Evolutionary conservation across 768 basidiomycete species (phyloP), one percentile per base, ranked within the genome.

Genomic region (Naganishia antarctica): DNA sequence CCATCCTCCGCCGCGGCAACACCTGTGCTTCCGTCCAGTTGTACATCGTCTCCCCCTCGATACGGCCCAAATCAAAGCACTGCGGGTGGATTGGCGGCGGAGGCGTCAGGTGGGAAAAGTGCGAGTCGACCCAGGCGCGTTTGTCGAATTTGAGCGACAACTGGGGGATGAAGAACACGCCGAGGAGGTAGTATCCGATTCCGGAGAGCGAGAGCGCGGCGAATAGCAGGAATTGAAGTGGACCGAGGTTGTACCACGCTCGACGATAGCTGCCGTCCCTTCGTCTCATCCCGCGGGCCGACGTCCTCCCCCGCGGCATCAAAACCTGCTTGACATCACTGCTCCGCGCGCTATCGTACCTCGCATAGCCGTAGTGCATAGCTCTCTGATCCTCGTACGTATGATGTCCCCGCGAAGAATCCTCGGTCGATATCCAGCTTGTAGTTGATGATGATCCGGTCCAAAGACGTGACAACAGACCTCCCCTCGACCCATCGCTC

Each of bases 1-100:
- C 82, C 66, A 88, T 86, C 34, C 84, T 85, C 66, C 75, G 75
- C 72, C 85, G 85, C 25, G 83, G 83, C 5, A 85, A 85, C 0
- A 59, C 63, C 45, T 71, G 67, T 31, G 64, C 61, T 21, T 70
- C 68, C 12, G 69, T 58, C 50, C 53, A 37, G 49, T 77, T 74
- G 66, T 77, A 77, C n/a, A 60, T 28, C 23, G 74, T 67, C n/a
- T 57, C 53, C 11, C 61, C 69, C 18, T 69, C 70, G 3, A 76
- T 66, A n/a, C 73, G 62, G 16, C 64, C 60, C 7, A 72, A 64
- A 59, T 73, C 66, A 62, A 75, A 74, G 58, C 70, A 73, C 16
- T 53, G 51, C 28, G 53, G 25, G 45, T 50, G 43, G 23, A 43
- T 31, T 48, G 63, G 61, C 23, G 47, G 45, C 44, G 61, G 61